Evolutionary conservation across 129 eudicot species (phyloP).

Genomic region (Centrapalus pauciflorus): DNA sequence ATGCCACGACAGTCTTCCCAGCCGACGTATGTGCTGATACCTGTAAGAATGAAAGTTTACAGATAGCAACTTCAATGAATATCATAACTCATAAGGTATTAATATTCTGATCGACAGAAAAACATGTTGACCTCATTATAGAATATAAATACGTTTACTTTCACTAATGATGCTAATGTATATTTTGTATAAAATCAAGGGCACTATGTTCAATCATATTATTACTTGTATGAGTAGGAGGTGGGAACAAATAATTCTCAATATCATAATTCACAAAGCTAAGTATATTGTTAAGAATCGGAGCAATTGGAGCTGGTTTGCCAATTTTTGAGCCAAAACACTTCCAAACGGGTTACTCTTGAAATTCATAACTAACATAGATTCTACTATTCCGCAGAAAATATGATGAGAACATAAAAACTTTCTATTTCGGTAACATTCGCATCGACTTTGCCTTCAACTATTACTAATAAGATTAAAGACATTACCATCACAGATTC

Average conservation of each 20-base stretch:
- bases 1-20: slow-evolving; percentile 95
- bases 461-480: neutral
- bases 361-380: neutral
- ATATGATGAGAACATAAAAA: no score
- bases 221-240: slow-evolving; percentile 11
- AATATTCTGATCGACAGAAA: neutral
- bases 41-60: slow-evolving; percentile 23
- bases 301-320: neutral
- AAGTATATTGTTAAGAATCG: neutral
- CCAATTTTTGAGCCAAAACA: neutral
- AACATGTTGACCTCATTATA: neutral
- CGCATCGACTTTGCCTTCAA: neutral
- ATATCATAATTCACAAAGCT: neutral
- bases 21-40: slow-evolving; percentile 99
- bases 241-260: neutral
- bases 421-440: no score
- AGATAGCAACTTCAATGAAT: neutral
- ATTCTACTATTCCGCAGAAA: neutral
- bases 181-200: neutral
- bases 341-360: neutral
- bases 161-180: neutral
- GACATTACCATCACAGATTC: slow-evolving; percentile 90
- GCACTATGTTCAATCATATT: neutral
- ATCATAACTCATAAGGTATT: neutral
- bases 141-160: neutral